These are phyloP conservation scores for Pelargonium australe DNA, from an alignment of 441 rosid genomes.

Conservation along the genomic window DNA sequence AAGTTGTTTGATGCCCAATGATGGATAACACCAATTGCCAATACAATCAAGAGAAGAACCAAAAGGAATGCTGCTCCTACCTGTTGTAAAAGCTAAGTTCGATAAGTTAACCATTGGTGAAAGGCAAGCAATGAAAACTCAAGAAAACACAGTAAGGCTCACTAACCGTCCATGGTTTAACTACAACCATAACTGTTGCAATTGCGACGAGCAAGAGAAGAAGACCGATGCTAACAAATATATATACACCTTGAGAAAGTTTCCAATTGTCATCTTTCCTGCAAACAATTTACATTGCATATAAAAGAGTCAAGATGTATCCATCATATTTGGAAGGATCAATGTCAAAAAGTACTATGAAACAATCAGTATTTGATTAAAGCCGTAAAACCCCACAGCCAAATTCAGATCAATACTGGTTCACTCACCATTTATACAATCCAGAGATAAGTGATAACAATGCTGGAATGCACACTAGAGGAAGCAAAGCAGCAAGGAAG, in stretches of 20 bases:
- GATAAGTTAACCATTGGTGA: conserved; percentile 19
- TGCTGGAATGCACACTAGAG: conserved; percentile 95
- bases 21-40: conserved; percentile 93
- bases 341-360: conserved; percentile 13
- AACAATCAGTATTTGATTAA: conserved; percentile 16
- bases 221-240: conserved; percentile 82
- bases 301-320: conserved; percentile 15
- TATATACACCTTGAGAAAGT: conserved; percentile 84
- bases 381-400: conserved; percentile 18
- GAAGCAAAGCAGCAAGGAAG: conserved; percentile 98
- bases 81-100: conserved; percentile 50
- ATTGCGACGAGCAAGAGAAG: conserved; percentile 95
- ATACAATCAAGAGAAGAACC: conserved; percentile 82
- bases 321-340: conserved; percentile 13
- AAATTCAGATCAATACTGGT: conserved; percentile 20
- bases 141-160: conserved; percentile 19
- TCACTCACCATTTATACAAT: conserved; percentile 83
- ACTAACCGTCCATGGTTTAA: conserved; percentile 92
- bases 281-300: conserved; percentile 30
- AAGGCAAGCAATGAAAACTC: conserved; percentile 15
- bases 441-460: conserved; percentile 85
- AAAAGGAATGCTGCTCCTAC: conserved; percentile 89
- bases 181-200: conserved; percentile 75
- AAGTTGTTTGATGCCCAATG: conserved; percentile 99
- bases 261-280: conserved; percentile 99